Percentiles rank a stretch among this genome's conserved stretches.
Conservation (phyloP, 2,329 filamentous ascomycete genomes). For the Waltergamsia citrina region DNA sequence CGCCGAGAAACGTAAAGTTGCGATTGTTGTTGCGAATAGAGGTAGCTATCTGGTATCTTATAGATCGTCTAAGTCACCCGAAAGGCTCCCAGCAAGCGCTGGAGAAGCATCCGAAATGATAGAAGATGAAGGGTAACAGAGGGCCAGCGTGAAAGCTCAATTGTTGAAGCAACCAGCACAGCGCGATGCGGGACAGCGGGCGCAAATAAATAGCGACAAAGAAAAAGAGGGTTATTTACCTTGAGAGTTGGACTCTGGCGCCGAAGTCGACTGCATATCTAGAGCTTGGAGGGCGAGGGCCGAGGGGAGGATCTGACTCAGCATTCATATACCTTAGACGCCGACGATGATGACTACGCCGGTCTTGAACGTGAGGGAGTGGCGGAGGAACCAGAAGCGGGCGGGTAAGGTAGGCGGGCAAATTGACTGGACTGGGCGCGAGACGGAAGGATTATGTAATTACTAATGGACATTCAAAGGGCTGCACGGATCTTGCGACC, state of each 20-base stretch:
- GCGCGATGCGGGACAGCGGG: neutral
- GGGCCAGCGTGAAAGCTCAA: too few relatives aligned
- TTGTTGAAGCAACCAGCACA: neutral
- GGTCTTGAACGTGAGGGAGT: conserved; percentile 1
- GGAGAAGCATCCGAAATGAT: too few relatives aligned
- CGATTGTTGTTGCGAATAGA: too few relatives aligned
- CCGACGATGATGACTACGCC: conserved; percentile 5
- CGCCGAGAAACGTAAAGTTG: too few relatives aligned
- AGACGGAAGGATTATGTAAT: conserved; percentile 3
- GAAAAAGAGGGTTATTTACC: conserved; percentile 2
- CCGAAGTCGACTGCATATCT: conserved; percentile 4
- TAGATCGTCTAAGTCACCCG: too few relatives aligned
- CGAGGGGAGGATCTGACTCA: conserved; percentile 21
- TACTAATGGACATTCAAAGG: too few relatives aligned
- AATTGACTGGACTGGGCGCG: neutral
- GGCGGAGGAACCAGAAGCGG: neutral
- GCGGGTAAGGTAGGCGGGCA: too few relatives aligned
- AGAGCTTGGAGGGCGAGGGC: conserved; percentile 1
- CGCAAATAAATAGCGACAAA: neutral
- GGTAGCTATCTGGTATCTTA: too few relatives aligned
- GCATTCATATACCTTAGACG: conserved; percentile 15
- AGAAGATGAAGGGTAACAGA: too few relatives aligned
- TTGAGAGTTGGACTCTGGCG: conserved; percentile 3
- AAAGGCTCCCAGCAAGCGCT: too few relatives aligned
- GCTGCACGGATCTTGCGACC: too few relatives aligned